Evolutionary conservation across 495 filamentous ascomycete genomes (phyloP).

Genomic region (Melanomma pulvis-pyrius): DNA sequence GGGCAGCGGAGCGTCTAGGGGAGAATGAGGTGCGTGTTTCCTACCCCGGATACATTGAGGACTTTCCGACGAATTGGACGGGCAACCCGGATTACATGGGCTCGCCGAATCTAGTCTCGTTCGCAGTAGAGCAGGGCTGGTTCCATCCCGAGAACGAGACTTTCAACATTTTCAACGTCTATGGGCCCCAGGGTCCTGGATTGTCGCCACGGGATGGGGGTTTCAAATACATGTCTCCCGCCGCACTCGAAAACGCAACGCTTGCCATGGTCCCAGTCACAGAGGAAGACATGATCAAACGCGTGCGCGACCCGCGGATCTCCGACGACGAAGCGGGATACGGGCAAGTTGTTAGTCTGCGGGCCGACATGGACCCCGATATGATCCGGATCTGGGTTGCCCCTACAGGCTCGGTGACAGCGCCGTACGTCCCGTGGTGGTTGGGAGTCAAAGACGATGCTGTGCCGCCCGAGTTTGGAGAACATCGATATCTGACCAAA

Average conservation of each 20-base stretch:
- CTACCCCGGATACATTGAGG: conserved; percentile 13
- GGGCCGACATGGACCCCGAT: neutral
- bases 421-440: neutral
- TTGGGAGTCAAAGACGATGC: neutral
- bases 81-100: conserved; percentile 6
- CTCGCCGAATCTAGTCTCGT: conserved; percentile 4
- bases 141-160: neutral
- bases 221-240: conserved; percentile 11
- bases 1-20: neutral
- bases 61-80: neutral
- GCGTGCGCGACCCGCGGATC: conserved; percentile 6
- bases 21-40: neutral
- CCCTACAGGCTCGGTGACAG: neutral
- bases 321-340: conserved; percentile 16
- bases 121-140: conserved; percentile 7
- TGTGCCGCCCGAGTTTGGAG: neutral
- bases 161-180: conserved; percentile 12
- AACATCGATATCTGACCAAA: conserved; percentile 4
- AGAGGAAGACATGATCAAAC: conserved; percentile 3
- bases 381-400: conserved; percentile 2
- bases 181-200: neutral
- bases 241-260: conserved; percentile 1
- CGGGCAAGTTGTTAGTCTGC: conserved; percentile 9
- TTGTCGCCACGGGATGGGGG: neutral
- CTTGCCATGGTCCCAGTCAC: conserved; percentile 11